A percentile compares a stretch with the other conserved stretches of the same genome.
phyloP scores from a whole-genome alignment of 805 yeast species.

The Metschnikowia shivogae region DNA sequence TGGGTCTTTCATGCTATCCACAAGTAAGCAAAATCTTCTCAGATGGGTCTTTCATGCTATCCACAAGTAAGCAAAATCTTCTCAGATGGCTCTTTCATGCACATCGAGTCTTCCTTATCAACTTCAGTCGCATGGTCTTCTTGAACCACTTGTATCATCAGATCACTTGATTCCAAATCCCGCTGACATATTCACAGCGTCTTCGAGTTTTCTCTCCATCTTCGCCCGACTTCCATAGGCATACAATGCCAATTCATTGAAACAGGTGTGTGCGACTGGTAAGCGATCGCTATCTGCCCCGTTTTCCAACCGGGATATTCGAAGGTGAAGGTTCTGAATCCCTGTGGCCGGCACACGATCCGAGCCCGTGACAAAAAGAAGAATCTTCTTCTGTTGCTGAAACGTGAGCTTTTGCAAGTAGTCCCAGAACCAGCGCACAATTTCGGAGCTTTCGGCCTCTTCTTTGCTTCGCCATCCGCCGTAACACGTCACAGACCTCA shows the following conservation, averaged over 20 bases:
- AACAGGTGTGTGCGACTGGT: conserved; percentile 92
- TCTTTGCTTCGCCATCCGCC: conserved; percentile 50
- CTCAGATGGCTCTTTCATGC: too few relatives aligned
- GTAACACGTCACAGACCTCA: conserved; percentile 72
- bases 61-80: too few relatives aligned
- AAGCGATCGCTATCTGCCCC: conserved; percentile 44
- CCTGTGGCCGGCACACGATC: conserved; percentile 95
- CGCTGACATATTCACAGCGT: conserved; percentile 73
- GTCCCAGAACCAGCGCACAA: conserved; percentile 87
- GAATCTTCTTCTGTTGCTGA: conserved; percentile 54
- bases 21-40: too few relatives aligned
- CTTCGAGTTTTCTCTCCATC: conserved; percentile 52
- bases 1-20: too few relatives aligned
- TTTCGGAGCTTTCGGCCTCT: conserved; percentile 32
- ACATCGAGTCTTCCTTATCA: too few relatives aligned
- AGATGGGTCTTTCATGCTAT: too few relatives aligned
- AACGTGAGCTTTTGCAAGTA: conserved; percentile 47
- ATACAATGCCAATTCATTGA: conserved; percentile 80
- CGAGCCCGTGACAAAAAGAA: conserved; percentile 83
- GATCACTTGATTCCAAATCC: conserved; percentile 75
- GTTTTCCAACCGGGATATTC: conserved; percentile 48
- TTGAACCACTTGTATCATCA: too few relatives aligned
- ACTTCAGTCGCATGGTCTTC: too few relatives aligned
- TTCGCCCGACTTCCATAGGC: conserved; percentile 56
- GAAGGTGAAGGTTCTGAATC: conserved; percentile 66